Percentiles rank a stretch among this genome's conserved stretches.
These are phyloP conservation scores for Ambrosiella xylebori DNA, from an alignment of 2,329 filamentous ascomycete species.

Conservation along the genomic window DNA sequence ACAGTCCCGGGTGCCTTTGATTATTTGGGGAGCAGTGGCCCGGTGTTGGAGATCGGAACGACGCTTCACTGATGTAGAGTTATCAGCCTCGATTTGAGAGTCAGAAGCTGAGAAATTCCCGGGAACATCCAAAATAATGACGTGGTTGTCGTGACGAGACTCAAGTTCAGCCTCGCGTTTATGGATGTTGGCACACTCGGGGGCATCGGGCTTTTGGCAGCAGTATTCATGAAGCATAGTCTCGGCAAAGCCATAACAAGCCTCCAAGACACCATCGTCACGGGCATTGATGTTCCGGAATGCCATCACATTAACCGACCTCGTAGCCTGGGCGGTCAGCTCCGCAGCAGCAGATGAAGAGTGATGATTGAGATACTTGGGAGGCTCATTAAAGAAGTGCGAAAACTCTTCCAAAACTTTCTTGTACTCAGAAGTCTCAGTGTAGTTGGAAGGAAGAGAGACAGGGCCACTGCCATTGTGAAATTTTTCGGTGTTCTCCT, in stretches of 20 bases:
- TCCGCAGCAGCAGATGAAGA: neutral
- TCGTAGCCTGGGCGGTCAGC: neutral
- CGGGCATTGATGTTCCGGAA: neutral
- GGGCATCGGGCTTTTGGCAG: neutral
- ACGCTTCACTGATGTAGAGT: neutral
- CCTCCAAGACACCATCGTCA: neutral
- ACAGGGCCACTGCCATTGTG: no score
- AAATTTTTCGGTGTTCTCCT: no score
- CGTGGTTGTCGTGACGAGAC: neutral
- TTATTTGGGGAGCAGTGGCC: neutral
- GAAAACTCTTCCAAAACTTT: neutral
- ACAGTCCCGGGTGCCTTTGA: neutral
- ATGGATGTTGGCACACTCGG: neutral
- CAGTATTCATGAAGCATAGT: neutral
- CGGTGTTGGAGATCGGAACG: neutral
- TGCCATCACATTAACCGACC: neutral
- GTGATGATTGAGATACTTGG: neutral
- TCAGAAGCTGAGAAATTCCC: neutral
- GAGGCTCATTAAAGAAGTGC: neutral
- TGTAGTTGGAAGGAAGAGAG: neutral
- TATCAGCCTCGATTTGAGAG: neutral
- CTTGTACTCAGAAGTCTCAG: neutral
- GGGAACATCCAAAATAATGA: neutral
- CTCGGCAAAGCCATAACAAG: neutral
- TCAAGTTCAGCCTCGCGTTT: no score